Percentiles rank a stretch among this genome's conserved stretches.
Conservation (phyloP, 73 alveolate species). For the Symbiodinium pilosum region DNA sequence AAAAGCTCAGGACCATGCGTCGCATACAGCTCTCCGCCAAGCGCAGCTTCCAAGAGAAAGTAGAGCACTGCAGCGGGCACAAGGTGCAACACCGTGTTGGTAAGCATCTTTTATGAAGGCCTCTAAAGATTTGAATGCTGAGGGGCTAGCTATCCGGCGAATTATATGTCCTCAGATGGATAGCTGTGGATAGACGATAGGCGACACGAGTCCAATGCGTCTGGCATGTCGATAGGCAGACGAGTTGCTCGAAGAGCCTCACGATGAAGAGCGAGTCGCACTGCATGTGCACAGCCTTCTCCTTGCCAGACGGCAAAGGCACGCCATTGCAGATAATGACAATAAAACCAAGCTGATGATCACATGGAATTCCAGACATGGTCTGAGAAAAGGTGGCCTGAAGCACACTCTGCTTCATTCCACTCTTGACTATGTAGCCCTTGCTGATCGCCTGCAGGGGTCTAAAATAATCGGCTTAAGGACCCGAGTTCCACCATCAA, state of each 20-base stretch:
- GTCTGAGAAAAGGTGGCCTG: not conserved
- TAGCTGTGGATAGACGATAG: not conserved
- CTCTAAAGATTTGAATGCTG: not conserved
- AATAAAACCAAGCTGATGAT: not conserved
- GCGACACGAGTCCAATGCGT: too few relatives aligned
- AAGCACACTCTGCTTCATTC: slow-evolving; percentile 90
- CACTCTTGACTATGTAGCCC: slow-evolving; percentile 87
- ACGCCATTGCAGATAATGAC: not conserved
- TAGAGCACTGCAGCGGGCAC: slow-evolving; percentile 39
- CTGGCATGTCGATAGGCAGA: too few relatives aligned
- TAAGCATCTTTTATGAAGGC: not conserved
- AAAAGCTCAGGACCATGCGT: slow-evolving; percentile 30
- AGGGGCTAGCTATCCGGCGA: slow-evolving; percentile 10
- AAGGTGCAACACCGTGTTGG: not conserved
- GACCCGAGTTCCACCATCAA: not conserved
- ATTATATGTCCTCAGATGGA: slow-evolving; percentile 32
- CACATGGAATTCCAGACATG: not conserved
- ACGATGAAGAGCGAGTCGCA: slow-evolving; percentile 81
- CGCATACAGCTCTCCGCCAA: slow-evolving; percentile 90
- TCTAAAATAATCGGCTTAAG: too few relatives aligned
- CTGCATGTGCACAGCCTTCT: slow-evolving; percentile 88
- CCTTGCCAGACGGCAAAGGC: slow-evolving; percentile 2
- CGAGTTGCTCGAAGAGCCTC: slow-evolving; percentile 92
- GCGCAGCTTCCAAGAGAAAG: slow-evolving; percentile 93
- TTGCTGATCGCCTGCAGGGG: slow-evolving; percentile 87